Evolutionary conservation across 2,329 filamentous ascomycete species (phyloP).

Genomic region (Cladosporium sp.): DNA sequence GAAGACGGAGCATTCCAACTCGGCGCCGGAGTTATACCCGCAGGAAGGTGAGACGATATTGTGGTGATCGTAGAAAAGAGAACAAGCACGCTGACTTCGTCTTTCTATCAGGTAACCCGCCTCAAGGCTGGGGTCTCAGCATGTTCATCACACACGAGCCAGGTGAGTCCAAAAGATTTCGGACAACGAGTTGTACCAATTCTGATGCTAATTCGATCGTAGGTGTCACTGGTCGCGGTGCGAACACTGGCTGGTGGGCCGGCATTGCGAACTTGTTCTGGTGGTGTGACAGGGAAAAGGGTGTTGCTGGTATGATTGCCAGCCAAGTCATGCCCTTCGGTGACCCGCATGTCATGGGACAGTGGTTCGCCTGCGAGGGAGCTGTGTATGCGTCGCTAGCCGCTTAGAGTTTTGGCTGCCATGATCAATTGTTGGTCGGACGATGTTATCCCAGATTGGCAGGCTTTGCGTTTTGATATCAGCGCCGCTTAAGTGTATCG

Average conservation of each 20-base stretch:
- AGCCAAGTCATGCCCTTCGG: conserved; percentile 34
- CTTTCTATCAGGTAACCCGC: conserved; percentile 35
- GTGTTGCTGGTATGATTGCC: conserved; percentile 34
- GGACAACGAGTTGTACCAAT: not conserved
- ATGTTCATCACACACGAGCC: conserved; percentile 31
- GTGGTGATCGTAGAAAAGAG: not conserved
- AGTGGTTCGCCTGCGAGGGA: conserved; percentile 29
- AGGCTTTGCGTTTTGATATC: too few species aligned
- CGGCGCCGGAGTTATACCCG: conserved; percentile 45
- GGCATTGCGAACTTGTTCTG: conserved; percentile 34
- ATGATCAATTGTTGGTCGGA: too few species aligned
- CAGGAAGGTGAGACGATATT: conserved; percentile 19
- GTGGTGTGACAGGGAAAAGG: conserved; percentile 34
- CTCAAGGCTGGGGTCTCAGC: conserved; percentile 58
- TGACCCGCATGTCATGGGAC: conserved; percentile 27
- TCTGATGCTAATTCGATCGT: too few species aligned
- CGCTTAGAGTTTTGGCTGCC: too few species aligned
- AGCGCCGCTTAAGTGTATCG: too few species aligned
- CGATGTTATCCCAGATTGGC: too few species aligned
- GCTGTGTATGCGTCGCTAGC: conserved; percentile 22
- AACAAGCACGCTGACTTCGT: not conserved
- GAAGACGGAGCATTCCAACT: conserved; percentile 30
- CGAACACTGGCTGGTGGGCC: conserved; percentile 30
- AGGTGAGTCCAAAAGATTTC: conserved; percentile 11
- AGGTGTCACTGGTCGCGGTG: conserved; percentile 25